A percentile compares a stretch with the other conserved stretches of the same genome.
Evolutionary conservation across 2,329 filamentous ascomycete species (phyloP).

Genomic region (Ascochyta rabiei): DNA sequence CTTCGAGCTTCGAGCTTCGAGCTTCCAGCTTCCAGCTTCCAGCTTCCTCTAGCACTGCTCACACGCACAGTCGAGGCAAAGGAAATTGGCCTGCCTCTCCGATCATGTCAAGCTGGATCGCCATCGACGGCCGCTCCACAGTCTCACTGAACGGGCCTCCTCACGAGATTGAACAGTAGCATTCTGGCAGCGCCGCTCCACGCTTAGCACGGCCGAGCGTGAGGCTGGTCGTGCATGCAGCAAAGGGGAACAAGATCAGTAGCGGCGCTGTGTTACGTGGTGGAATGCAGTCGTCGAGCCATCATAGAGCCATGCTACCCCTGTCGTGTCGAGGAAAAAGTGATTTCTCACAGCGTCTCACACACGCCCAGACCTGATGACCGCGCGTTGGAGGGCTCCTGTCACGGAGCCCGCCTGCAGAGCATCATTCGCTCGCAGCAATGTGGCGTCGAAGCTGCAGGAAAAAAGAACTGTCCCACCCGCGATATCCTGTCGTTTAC

Average conservation of each 20-base stretch:
- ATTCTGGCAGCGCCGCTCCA: slow-evolving; percentile 20
- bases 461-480: slow-evolving; percentile 38
- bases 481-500: slow-evolving; percentile 30
- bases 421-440: slow-evolving; percentile 39
- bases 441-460: slow-evolving; percentile 34
- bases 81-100: slow-evolving; percentile 17
- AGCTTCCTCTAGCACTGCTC: slow-evolving; percentile 26
- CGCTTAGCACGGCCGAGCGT: slow-evolving; percentile 28
- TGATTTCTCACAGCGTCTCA: slow-evolving; percentile 30
- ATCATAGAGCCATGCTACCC: slow-evolving; percentile 22
- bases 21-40: slow-evolving; percentile 13
- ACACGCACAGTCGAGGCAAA: slow-evolving; percentile 14
- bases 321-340: slow-evolving; percentile 29
- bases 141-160: slow-evolving; percentile 14
- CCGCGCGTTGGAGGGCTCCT: slow-evolving; percentile 34
- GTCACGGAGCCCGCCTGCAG: slow-evolving; percentile 36
- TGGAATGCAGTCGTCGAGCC: slow-evolving; percentile 30
- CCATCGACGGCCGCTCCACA: slow-evolving; percentile 8
- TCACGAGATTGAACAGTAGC: slow-evolving; percentile 20
- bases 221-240: slow-evolving; percentile 36
- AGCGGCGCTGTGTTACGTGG: slow-evolving; percentile 30
- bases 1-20: too few relatives aligned
- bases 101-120: slow-evolving; percentile 3
- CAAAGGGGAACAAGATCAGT: slow-evolving; percentile 19
- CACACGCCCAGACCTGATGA: slow-evolving; percentile 24